phyloP scores from a whole-genome alignment of 2,329 filamentous ascomycete genomes.

The Fusarium dimerum region DNA sequence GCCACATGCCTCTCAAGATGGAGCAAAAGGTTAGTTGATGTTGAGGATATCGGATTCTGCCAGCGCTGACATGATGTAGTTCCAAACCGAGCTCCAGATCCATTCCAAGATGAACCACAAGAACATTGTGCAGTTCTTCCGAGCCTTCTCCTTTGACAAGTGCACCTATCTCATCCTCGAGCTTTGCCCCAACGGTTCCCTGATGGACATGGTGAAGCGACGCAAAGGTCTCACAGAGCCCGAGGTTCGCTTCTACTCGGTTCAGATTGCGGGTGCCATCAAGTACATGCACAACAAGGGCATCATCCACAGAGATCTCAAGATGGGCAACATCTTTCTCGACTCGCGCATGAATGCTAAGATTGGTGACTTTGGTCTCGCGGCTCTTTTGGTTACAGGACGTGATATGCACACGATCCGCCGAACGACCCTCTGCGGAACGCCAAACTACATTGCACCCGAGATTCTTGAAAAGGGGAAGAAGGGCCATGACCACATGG shows the following conservation, averaged over 20 bases:
- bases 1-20: constrained; percentile 79
- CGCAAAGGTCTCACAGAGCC: constrained; percentile 88
- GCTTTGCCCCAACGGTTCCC: constrained; percentile 89
- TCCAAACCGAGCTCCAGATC: constrained; percentile 87
- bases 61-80: constrained; percentile 42
- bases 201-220: constrained; percentile 97
- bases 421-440: constrained; percentile 92
- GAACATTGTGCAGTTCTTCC: constrained; percentile 93
- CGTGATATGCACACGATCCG: constrained; percentile 83
- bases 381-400: constrained; percentile 86
- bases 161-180: constrained; percentile 95
- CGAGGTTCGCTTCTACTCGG: constrained; percentile 88
- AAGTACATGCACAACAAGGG: constrained; percentile 97
- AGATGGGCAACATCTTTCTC: constrained; percentile 97
- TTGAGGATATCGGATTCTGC: neutral
- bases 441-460: constrained; percentile 96
- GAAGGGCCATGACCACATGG: constrained; percentile 94
- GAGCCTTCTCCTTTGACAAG: constrained; percentile 86
- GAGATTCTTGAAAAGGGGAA: constrained; percentile 94
- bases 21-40: constrained; percentile 69
- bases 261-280: constrained; percentile 94
- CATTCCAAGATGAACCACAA: constrained; percentile 97
- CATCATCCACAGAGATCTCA: constrained; percentile 94
- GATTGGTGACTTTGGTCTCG: constrained; percentile 94
- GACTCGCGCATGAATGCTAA: constrained; percentile 97